These are phyloP conservation scores for Cladosporium sp. DNA, from an alignment of 2,329 filamentous ascomycete genomes.

Conservation along the genomic window DNA sequence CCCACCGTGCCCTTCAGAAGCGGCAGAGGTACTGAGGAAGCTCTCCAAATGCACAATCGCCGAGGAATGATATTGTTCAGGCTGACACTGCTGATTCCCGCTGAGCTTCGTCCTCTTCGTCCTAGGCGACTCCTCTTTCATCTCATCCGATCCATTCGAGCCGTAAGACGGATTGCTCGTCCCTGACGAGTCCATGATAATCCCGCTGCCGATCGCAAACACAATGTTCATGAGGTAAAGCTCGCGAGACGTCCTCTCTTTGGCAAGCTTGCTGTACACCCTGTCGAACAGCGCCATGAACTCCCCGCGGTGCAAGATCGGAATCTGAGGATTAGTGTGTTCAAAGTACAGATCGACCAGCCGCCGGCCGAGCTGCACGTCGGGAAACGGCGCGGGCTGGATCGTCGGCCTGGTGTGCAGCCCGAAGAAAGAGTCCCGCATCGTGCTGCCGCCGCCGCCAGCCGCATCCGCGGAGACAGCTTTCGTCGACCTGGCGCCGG, in stretches of 20 bases:
- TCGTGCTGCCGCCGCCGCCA: slow-evolving; percentile 62
- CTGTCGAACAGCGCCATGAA: slow-evolving; percentile 84
- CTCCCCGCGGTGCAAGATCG: slow-evolving; percentile 79
- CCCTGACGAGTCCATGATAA: slow-evolving; percentile 62
- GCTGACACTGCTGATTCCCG: slow-evolving; percentile 56
- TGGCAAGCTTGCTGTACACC: slow-evolving; percentile 65
- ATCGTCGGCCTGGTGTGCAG: slow-evolving; percentile 85
- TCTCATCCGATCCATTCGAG: slow-evolving; percentile 14
- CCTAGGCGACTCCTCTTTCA: slow-evolving; percentile 22
- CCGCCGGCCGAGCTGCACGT: slow-evolving; percentile 63
- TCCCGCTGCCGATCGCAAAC: slow-evolving; percentile 89
- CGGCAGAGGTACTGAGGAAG: slow-evolving; percentile 63
- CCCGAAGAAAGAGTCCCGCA: slow-evolving; percentile 97
- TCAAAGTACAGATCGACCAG: slow-evolving; percentile 86
- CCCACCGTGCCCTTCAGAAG: slow-evolving; percentile 66
- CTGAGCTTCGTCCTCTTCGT: slow-evolving; percentile 46
- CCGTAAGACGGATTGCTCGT: slow-evolving; percentile 30
- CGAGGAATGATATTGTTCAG: slow-evolving; percentile 93
- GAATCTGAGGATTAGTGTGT: slow-evolving; percentile 92
- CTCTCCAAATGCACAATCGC: slow-evolving; percentile 87
- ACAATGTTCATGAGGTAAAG: slow-evolving; percentile 96
- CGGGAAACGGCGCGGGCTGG: slow-evolving; percentile 76
- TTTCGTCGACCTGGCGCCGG: slow-evolving; percentile 48
- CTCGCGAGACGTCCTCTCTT: slow-evolving; percentile 66
- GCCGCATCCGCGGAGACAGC: slow-evolving; percentile 43